Base-by-base conservation (phyloP, 331 rosid species). In the Acacia concinna region DNA sequence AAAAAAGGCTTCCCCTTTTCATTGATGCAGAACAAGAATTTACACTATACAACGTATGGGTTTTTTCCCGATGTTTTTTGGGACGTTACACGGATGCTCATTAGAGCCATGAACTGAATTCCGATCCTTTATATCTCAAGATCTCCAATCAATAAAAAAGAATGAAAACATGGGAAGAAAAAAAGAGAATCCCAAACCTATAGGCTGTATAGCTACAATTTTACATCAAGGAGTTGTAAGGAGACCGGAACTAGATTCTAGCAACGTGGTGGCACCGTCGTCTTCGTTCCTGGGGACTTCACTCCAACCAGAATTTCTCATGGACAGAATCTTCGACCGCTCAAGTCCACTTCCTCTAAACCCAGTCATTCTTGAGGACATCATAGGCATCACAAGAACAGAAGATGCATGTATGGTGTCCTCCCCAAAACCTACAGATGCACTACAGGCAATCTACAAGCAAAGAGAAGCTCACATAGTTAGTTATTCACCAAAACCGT, bases 351-450 rank as follows among this genome's bases (percentile, higher is more conserved):
- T 86, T 31, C 97, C 96, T 86, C 98, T 86, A 82, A 95, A 95
- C 51, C 97, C 99, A 2, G 91, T 95, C 81, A 95, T 90, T 86
- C 87, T 95, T 20, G 97, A 95, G 37, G 99, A 95, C 87, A 93
- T 88, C 97, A 95, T 95, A 17, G 97, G 99, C 99, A 95, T 95
- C 87, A 90, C 99, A 66, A 95, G 84, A 74, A 91, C 89, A 37
- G 97, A 93, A 27, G 99, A 95, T 73, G 99, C 92, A 71, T 84
- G 82, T 10, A 95, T 89, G 52, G 97, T 87, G 82, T 92, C 96
- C 82, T 95, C 99, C 78, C 99, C 97, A 71, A 91, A 76, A 74
- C 97, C 97, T n/a, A 95, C 77, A 52, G 92, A 83, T 30, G 90
- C 74, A 64, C 92, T 92, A 76, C 88, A 91, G 32, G 91, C 86